Evolutionary conservation across 352 stramenopile species (phyloP).

Genomic region (Phytophthora litchii): DNA sequence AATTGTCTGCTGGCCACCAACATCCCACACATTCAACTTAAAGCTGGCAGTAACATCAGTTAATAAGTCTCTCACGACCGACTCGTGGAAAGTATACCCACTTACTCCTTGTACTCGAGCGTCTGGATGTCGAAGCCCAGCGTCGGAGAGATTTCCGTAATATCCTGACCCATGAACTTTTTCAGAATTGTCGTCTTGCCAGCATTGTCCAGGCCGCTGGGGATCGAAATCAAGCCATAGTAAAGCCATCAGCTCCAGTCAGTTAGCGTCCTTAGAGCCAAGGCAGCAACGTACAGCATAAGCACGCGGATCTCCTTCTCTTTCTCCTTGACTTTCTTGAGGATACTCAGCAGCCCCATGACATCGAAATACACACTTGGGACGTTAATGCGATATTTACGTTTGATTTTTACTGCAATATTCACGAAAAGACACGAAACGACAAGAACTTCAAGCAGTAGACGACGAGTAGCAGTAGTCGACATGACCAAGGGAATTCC

Average conservation of each 20-base stretch:
- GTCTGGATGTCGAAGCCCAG: conserved; percentile 99
- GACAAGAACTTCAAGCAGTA: conserved; percentile 11
- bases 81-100: not conserved
- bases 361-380: not conserved
- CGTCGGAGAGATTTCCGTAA: conserved; percentile 97
- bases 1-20: conserved; percentile 99
- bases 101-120: conserved; percentile 94
- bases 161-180: conserved; percentile 97
- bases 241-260: conserved; percentile 13
- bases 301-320: conserved; percentile 99
- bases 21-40: conserved; percentile 99
- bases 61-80: not conserved
- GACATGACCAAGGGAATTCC: conserved; percentile 32
- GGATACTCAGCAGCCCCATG: conserved; percentile 93
- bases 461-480: not conserved
- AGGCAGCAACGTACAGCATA: conserved; percentile 86
- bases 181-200: conserved; percentile 99
- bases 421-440: conserved; percentile 22
- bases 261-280: not conserved
- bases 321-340: conserved; percentile 99
- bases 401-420: not conserved
- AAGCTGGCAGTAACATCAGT: conserved; percentile 73
- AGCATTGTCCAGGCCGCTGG: conserved; percentile 98
- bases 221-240: conserved; percentile 3
- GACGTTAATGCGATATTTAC: conserved; percentile 10